These are phyloP conservation scores for Hansenula lynferdii DNA, from an alignment of 1,139 yeast species.

Conservation along the genomic window DNA sequence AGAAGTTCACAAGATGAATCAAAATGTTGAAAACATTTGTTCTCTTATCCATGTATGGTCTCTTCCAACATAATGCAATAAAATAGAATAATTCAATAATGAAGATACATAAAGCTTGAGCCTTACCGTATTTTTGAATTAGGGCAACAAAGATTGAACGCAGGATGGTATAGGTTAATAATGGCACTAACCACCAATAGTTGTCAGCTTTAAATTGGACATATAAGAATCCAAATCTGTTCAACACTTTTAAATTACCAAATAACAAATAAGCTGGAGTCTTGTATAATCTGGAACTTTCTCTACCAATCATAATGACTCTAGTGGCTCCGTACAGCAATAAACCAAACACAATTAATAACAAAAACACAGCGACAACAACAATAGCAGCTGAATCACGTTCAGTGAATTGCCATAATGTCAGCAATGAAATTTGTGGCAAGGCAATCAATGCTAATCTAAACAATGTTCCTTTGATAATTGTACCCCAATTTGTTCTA, in stretches of 20 bases:
- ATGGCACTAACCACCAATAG: constrained; percentile 73
- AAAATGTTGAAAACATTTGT: constrained; percentile 89
- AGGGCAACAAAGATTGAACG: constrained; percentile 86
- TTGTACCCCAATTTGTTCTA: constrained; percentile 73
- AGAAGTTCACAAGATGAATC: constrained; percentile 70
- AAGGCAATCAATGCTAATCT: constrained; percentile 76
- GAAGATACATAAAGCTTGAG: constrained; percentile 74
- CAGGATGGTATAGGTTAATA: constrained; percentile 59
- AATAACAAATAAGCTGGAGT: constrained; percentile 90
- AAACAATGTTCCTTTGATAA: constrained; percentile 85
- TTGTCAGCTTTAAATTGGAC: constrained; percentile 87
- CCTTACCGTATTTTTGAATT: constrained; percentile 73
- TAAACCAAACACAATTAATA: constrained; percentile 51
- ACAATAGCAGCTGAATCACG: constrained; percentile 82
- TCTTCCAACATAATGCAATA: constrained; percentile 55
- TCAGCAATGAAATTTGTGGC: constrained; percentile 78
- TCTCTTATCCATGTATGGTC: constrained; percentile 93
- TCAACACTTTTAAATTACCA: constrained; percentile 77
- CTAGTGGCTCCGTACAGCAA: constrained; percentile 70
- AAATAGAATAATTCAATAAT: constrained; percentile 69
- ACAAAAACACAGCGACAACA: constrained; percentile 69
- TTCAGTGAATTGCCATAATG: constrained; percentile 85
- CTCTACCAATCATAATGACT: constrained; percentile 67
- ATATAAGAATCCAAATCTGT: constrained; percentile 88
- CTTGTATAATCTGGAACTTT: constrained; percentile 66